Conservation (phyloP, 1,284 basidiomycete genomes). For the Pseudozyma sp. region DNA sequence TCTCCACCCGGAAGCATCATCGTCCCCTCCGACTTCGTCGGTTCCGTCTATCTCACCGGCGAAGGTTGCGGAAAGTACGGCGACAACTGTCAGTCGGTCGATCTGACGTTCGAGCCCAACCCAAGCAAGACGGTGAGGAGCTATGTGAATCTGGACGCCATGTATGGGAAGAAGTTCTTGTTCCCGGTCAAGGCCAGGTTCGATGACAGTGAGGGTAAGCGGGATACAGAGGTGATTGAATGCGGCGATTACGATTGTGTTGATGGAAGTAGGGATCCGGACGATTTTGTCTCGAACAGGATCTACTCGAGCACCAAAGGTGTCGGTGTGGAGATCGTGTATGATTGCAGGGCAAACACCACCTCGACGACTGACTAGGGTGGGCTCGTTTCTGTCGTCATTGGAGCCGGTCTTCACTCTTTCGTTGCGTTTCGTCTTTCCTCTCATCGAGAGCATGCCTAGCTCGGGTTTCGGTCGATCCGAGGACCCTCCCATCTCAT, state of each 20-base stretch:
- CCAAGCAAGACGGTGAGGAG: conserved; percentile 27
- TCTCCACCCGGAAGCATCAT: conserved; percentile 23
- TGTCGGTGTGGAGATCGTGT: conserved; percentile 31
- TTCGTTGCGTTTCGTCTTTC: too few relatives aligned
- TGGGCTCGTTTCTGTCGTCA: not conserved
- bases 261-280: conserved; percentile 34
- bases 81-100: conserved; percentile 30
- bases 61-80: conserved; percentile 37
- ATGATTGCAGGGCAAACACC: conserved; percentile 33
- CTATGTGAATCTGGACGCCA: conserved; percentile 37
- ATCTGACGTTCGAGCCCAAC: conserved; percentile 35
- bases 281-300: conserved; percentile 33
- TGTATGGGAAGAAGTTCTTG: conserved; percentile 32
- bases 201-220: conserved; percentile 23
- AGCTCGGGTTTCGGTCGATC: conserved; percentile 15
- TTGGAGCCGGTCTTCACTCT: too few relatives aligned
- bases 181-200: conserved; percentile 40
- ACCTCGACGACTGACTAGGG: conserved; percentile 18
- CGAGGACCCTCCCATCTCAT: not conserved
- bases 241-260: conserved; percentile 21
- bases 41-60: conserved; percentile 37
- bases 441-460: too few relatives aligned
- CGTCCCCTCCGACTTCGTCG: conserved; percentile 38
- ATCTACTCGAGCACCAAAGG: conserved; percentile 32
- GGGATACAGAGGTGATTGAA: conserved; percentile 16